These are phyloP conservation scores for Dothidotthia symphoricarpi DNA, from an alignment of 2,329 filamentous ascomycete species.

Conservation along the genomic window DNA sequence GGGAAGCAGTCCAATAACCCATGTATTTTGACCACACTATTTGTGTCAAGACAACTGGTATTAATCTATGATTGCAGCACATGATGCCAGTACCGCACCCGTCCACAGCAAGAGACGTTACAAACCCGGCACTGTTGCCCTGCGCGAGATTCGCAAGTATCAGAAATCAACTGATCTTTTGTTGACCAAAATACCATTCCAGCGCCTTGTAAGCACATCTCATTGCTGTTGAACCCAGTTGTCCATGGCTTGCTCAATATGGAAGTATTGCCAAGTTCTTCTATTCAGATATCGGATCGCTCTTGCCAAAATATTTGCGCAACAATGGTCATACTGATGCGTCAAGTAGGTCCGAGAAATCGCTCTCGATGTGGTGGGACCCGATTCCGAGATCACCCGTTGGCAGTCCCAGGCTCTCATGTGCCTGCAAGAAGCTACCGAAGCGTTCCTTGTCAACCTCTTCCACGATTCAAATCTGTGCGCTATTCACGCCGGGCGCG, in stretches of 20 bases:
- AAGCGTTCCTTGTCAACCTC: conserved; percentile 96
- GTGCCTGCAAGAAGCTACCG: conserved; percentile 95
- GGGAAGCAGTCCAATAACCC: too few relatives aligned
- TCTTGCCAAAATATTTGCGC: too few relatives aligned
- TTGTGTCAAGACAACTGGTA: too few relatives aligned
- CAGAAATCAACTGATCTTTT: conserved; percentile 96
- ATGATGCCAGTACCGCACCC: too few relatives aligned
- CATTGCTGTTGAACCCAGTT: too few relatives aligned
- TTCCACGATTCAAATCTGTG: conserved; percentile 99
- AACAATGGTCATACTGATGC: too few relatives aligned
- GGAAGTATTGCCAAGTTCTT: too few relatives aligned
- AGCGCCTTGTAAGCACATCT: conserved; percentile 79
- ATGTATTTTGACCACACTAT: too few relatives aligned
- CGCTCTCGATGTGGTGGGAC: conserved; percentile 65
- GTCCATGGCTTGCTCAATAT: too few relatives aligned
- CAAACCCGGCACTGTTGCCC: conserved; percentile 76
- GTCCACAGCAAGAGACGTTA: conserved; percentile 46
- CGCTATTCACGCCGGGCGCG: conserved; percentile 98
- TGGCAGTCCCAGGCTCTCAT: conserved; percentile 99
- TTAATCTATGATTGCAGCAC: too few relatives aligned
- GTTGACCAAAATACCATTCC: conserved; percentile 96
- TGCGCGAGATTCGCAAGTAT: conserved; percentile 97
- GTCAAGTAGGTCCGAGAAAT: conserved; percentile 65
- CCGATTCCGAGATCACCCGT: too few relatives aligned
- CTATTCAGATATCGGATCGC: too few relatives aligned